Base-by-base conservation (phyloP, 1,284 basidiomycete species). In the Caloboletus inedulis region DNA sequence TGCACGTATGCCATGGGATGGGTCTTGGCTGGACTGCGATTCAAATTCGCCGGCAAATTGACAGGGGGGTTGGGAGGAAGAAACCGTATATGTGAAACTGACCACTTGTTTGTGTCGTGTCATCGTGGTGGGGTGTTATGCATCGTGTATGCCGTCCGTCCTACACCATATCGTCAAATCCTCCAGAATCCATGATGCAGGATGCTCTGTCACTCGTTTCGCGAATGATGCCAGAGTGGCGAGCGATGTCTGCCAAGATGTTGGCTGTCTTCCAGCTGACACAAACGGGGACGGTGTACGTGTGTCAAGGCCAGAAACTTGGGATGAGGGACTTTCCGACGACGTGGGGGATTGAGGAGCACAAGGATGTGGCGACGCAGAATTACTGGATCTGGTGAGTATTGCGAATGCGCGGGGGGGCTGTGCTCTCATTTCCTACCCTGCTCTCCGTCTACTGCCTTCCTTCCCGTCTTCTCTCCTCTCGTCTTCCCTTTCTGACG, bases 251-350 rank as follows among this genome's bases (percentile, higher is more conserved):
- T 1, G 85, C 81, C 9, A 88, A 89, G 64, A 69, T 89, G 65
- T 68, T 90, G 19, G 79, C 84, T 0, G 71, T 87, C 23, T 68
- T 88, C 46, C 77, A 88, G 59, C 72, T 78, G 34, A 79, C 82
- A 0, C 78, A 84, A 46, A 73, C 76, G 2, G 89, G 88, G 3
- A 88, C 88, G 12, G 68, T 85, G 56, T 91, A 82, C 64, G 72
- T 91, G 13, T 89, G 84, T 66, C 85, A 90, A 69, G 87, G 89
- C 3, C 23, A 86, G 23, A 23, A 89, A 61, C 77, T 91, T 1
- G 88, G 81, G 0, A 74, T 86, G 69, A 78, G 76, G 68, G 91
- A 91, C 56, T 78, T 88, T 39, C 85, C 87, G 7, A 62, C 72
- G 30, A 66, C 70, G 5, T 89, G 87, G 87, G 77, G 77, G 0